Conservation (phyloP, 1,284 basidiomycete species). For the Naganishia cerealis region DNA sequence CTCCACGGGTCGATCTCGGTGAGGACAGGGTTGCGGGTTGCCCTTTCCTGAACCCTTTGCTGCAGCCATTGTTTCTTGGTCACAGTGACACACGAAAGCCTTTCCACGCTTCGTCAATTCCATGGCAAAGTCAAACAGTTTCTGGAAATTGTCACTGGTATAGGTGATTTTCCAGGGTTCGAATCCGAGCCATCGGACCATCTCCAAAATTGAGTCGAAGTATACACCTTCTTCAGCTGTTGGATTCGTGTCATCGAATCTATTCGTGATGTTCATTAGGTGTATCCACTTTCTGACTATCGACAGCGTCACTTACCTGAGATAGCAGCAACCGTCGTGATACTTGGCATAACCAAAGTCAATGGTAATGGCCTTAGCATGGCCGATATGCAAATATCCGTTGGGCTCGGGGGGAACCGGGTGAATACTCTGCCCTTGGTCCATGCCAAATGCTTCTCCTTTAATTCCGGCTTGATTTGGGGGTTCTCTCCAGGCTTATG, state of each 20-base stretch:
- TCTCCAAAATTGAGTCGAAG: constrained; percentile 95
- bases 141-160: constrained; percentile 94
- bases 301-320: constrained; percentile 58
- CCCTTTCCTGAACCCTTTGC: constrained; percentile 70
- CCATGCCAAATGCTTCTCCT: constrained; percentile 74
- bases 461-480: constrained; percentile 75
- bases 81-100: constrained; percentile 95
- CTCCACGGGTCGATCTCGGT: constrained; percentile 76
- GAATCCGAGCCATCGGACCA: constrained; percentile 92
- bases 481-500: constrained; percentile 94
- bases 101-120: constrained; percentile 86
- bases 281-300: not conserved
- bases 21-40: constrained; percentile 80
- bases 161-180: constrained; percentile 99
- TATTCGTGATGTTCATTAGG: constrained; percentile 13
- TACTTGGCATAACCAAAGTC: constrained; percentile 97
- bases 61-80: constrained; percentile 53
- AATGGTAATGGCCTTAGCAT: constrained; percentile 97
- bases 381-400: constrained; percentile 92
- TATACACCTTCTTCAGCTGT: constrained; percentile 94
- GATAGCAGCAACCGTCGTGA: constrained; percentile 84
- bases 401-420: constrained; percentile 99
- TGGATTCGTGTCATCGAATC: constrained; percentile 97
- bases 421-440: constrained; percentile 88
- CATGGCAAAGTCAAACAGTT: constrained; percentile 84